phyloP scores from a whole-genome alignment of 805 yeast species.

The Komagataella pseudopastoris region DNA sequence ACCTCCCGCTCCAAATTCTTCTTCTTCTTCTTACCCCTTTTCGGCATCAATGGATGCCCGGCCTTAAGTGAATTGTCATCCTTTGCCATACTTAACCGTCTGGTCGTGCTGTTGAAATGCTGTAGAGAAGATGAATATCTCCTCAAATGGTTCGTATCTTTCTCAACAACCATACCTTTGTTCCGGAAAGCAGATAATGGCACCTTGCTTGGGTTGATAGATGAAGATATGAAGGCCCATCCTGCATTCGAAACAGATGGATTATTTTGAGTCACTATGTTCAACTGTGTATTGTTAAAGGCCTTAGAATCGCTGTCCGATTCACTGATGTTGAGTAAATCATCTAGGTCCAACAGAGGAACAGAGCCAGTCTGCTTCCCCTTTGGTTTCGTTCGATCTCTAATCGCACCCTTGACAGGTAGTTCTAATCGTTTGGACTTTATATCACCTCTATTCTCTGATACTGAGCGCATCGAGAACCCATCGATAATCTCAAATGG shows the following conservation, averaged over 20 bases:
- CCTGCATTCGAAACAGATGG: conserved; percentile 23
- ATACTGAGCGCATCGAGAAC: conserved; percentile 70
- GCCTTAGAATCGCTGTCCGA: conserved; percentile 27
- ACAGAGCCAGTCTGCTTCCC: conserved; percentile 4
- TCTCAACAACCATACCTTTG: conserved; percentile 33
- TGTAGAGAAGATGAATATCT: conserved; percentile 1
- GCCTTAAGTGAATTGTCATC: conserved; percentile 4
- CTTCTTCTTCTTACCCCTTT: conserved; percentile 12
- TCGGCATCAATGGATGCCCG: neutral
- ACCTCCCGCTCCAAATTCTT: conserved; percentile 16
- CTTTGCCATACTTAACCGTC: conserved; percentile 7
- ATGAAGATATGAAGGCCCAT: conserved; percentile 2
- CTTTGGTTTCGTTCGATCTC: conserved; percentile 1
- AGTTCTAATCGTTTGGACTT: neutral
- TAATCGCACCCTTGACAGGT: neutral
- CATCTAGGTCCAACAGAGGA: conserved; percentile 41
- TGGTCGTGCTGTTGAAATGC: neutral
- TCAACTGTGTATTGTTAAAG: neutral
- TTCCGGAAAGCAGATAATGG: conserved; percentile 89
- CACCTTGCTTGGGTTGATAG: conserved; percentile 29
- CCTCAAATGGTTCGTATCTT: neutral
- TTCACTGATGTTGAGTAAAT: conserved; percentile 78
- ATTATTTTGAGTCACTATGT: conserved; percentile 31
- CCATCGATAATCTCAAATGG: conserved; percentile 96
- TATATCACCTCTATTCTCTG: conserved; percentile 8